Percentiles rank a stretch among this genome's conserved stretches.
phyloP scores from a whole-genome alignment of 2,329 filamentous ascomycete genomes.

The Helminthosporium solani region DNA sequence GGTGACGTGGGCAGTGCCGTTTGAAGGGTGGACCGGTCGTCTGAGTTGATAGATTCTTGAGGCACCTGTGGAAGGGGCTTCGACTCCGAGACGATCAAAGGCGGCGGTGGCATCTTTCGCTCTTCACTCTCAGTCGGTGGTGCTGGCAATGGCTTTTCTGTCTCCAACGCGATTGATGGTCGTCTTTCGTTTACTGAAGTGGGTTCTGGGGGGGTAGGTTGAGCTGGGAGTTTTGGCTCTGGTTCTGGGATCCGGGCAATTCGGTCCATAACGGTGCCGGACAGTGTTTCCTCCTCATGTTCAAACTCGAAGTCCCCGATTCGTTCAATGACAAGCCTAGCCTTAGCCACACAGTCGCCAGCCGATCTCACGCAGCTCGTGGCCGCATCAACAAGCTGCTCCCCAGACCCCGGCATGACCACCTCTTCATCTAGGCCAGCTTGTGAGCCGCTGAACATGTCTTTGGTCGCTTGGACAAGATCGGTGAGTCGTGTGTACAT shows the following conservation, averaged over 20 bases:
- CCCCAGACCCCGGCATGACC: conserved; percentile 77
- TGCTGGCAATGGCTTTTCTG: conserved; percentile 41
- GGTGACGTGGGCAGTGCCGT: conserved; percentile 19
- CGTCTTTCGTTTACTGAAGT: conserved; percentile 23
- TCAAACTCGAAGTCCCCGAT: conserved; percentile 89
- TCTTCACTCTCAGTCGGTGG: conserved; percentile 40
- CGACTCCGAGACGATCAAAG: conserved; percentile 54
- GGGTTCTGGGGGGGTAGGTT: conserved; percentile 16
- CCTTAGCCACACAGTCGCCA: conserved; percentile 86
- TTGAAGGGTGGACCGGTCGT: conserved; percentile 21
- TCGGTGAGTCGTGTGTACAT: conserved; percentile 81
- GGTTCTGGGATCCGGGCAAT: conserved; percentile 16
- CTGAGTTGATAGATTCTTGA: conserved; percentile 11
- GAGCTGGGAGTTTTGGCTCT: conserved; percentile 11
- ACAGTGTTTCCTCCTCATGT: conserved; percentile 46
- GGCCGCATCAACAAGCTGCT: conserved; percentile 71
- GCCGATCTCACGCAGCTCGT: conserved; percentile 87
- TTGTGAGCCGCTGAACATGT: conserved; percentile 71
- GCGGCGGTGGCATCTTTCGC: conserved; percentile 42
- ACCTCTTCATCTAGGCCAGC: conserved; percentile 71
- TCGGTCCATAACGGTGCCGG: conserved; percentile 38
- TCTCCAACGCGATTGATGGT: conserved; percentile 19
- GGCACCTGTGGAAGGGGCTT: conserved; percentile 70
- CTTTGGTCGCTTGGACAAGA: conserved; percentile 76
- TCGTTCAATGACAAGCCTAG: conserved; percentile 79